A percentile compares a stretch with the other conserved stretches of the same genome.
Conservation (phyloP, 148 eudicot species). For the Rhododendron ovatum region DNA sequence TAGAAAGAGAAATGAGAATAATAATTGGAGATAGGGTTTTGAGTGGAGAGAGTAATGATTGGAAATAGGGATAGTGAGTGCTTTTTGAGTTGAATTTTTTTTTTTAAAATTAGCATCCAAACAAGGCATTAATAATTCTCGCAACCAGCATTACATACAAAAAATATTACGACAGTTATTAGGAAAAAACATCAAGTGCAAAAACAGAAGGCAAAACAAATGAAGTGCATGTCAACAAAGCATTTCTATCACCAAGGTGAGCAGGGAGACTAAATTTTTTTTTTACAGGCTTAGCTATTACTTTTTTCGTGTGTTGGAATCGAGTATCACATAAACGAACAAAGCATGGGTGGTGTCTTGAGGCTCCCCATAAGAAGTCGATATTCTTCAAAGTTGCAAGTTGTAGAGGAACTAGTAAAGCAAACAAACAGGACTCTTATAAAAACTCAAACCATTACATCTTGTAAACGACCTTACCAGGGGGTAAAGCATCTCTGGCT, state of each 20-base stretch:
- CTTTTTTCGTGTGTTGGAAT: too few relatives aligned
- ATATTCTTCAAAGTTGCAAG: neutral
- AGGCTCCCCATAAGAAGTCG: neutral
- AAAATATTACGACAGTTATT: neutral
- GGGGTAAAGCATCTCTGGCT: constrained; percentile 69
- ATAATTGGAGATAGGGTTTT: too few relatives aligned
- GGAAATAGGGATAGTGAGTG: too few relatives aligned
- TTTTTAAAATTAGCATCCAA: too few relatives aligned
- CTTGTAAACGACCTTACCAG: constrained; percentile 39
- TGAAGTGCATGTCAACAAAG: neutral
- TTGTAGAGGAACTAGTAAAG: neutral
- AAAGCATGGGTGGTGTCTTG: neutral
- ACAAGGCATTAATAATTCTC: neutral
- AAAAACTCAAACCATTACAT: neutral
- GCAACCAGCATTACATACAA: neutral
- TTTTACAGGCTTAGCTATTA: too few relatives aligned
- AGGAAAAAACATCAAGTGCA: neutral
- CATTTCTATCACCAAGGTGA: too few relatives aligned
- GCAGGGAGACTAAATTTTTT: too few relatives aligned
- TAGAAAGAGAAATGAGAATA: too few relatives aligned
- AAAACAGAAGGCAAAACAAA: neutral
- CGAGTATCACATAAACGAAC: neutral
- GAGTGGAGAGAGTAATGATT: too few relatives aligned
- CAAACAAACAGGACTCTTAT: neutral
- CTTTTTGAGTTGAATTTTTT: too few relatives aligned